Percentiles rank a stretch among this genome's conserved stretches.
phyloP scores from a whole-genome alignment of 2,329 filamentous ascomycete species.

The Exophiala sp. region DNA sequence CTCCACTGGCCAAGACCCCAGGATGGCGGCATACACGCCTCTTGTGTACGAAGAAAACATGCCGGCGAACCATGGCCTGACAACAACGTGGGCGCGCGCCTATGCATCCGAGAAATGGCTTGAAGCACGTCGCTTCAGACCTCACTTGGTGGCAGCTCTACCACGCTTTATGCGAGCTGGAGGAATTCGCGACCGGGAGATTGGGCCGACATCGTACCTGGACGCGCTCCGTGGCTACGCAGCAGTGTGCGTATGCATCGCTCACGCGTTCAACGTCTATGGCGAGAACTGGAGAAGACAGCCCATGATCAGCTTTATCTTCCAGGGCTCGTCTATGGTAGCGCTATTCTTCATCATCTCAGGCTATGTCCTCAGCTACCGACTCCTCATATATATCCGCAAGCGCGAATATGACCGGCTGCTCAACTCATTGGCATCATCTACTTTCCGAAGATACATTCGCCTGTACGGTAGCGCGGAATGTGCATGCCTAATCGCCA shows the following conservation, averaged over 20 bases:
- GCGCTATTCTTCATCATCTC: slow-evolving; percentile 49
- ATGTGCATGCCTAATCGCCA: neutral
- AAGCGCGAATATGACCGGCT: neutral
- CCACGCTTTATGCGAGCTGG: neutral
- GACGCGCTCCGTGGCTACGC: slow-evolving; percentile 4
- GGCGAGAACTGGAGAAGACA: neutral
- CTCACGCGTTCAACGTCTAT: neutral
- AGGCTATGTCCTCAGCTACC: slow-evolving; percentile 43
- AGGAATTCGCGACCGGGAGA: neutral
- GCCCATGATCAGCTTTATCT: neutral
- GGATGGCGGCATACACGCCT: neutral
- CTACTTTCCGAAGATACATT: slow-evolving; percentile 31
- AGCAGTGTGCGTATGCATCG: neutral
- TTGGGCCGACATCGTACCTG: neutral
- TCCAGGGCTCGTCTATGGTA: neutral
- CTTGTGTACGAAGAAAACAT: neutral
- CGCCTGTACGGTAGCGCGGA: slow-evolving; percentile 28
- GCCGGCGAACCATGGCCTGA: neutral
- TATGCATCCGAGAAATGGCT: neutral
- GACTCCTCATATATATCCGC: neutral
- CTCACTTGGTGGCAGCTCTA: neutral
- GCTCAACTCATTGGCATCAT: slow-evolving; percentile 23
- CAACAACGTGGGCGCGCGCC: neutral
- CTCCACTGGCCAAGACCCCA: neutral
- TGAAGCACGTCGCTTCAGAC: neutral